These are phyloP conservation scores for Spirogloea muscicola DNA, from an alignment of 139 green algal species.

Conservation along the genomic window DNA sequence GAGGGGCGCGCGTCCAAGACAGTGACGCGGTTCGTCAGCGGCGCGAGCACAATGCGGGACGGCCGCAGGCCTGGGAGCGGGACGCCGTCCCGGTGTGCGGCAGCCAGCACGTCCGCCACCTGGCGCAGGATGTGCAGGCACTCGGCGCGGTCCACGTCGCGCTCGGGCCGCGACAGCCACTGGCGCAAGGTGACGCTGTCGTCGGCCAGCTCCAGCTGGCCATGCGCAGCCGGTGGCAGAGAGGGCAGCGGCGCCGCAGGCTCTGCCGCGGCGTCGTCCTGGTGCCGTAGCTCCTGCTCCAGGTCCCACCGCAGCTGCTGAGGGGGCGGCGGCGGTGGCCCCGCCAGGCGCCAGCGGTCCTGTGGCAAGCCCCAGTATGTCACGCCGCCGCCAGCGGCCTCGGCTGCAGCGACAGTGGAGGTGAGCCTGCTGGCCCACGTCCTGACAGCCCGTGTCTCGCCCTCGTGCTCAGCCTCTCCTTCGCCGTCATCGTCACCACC, in stretches of 20 bases:
- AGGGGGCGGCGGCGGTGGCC: neutral
- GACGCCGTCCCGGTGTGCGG: slow-evolving; percentile 1
- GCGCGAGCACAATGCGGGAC: slow-evolving; percentile 9
- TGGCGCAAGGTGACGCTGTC: slow-evolving; percentile 17
- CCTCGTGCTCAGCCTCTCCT: too few relatives aligned
- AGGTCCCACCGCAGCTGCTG: neutral
- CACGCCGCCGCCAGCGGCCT: neutral
- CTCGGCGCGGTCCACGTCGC: slow-evolving; percentile 19
- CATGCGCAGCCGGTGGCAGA: neutral
- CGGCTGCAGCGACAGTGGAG: neutral
- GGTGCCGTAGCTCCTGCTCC: neutral
- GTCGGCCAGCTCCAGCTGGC: neutral
- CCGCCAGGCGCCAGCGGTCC: too few relatives aligned
- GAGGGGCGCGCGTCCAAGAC: neutral
- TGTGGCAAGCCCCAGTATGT: neutral
- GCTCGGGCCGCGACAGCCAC: slow-evolving; percentile 17
- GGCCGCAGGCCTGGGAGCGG: slow-evolving; percentile 6
- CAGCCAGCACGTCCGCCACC: slow-evolving; percentile 27
- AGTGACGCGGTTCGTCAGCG: slow-evolving; percentile 7
- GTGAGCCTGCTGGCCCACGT: neutral
- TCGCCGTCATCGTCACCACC: neutral
- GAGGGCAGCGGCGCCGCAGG: neutral
- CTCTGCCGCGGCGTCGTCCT: neutral
- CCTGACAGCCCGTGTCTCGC: too few relatives aligned
- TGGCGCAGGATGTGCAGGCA: slow-evolving; percentile 38